Base-by-base conservation (phyloP, 1,139 yeast species). In the Yamadazyma friedrichii region DNA sequence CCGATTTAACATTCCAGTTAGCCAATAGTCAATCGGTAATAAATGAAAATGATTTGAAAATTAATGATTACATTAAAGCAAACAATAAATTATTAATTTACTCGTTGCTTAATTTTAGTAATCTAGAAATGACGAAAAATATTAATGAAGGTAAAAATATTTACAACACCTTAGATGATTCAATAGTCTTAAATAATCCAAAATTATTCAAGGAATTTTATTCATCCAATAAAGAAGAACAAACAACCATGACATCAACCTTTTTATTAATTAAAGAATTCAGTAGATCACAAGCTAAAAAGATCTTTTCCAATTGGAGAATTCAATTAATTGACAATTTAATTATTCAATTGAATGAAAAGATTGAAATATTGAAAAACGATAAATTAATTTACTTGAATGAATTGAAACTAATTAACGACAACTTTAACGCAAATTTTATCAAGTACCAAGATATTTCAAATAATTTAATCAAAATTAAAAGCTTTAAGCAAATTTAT, bases 271-370 rank as follows among this genome's bases (percentile, higher is more conserved):
- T 78, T 40, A 77, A 76, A 52, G 79, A 75, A 39, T 70, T 57
- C 44, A 65, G 83, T 3, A 64, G 82, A 27, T 67, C 65, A 31
- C 74, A 74, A 51, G 77, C 84, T 2, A 70, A 65, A 42, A 68
- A 67, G 16, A 72, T 74, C 1, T 80, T 84, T 84, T 78, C 77
- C 50, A 71, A 65, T 31, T 80, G 85, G 85, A 58, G 84, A 46
- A 57, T 63, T n/a, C 74, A 74, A 44, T 57, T 78, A 32, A 59
- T 74, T 1, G 44, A 48, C 44, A 67, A 59, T 38, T 59, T 78
- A 16, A 50, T 69, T 30, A 56, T 56, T 20, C 76, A 69, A 37
- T 55, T 76, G 31, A 56, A 61, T 25, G 57, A 55, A 31, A 68
- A 61, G 44, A 47, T 54, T 30, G 54, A 55, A 15, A 46, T 42